Evolutionary conservation across 2,329 filamentous ascomycete species (phyloP), one percentile per base, ranked within the genome.

Genomic region (Daldinia sp.): DNA sequence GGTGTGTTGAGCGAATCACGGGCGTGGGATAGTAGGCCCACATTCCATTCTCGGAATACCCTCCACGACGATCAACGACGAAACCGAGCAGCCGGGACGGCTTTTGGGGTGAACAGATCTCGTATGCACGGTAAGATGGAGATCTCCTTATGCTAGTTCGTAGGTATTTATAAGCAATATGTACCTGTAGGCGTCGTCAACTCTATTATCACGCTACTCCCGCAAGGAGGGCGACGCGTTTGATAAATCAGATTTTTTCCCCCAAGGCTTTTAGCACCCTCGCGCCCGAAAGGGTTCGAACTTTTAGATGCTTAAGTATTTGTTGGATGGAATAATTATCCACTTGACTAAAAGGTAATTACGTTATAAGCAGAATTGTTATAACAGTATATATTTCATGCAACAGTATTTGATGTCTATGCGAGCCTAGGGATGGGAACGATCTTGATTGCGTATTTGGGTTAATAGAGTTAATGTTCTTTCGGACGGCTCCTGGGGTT

Each of bases 21-120:
- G 29, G 49, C 7, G 34, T 19, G 8, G 39, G 64, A 64, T 37
- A 10, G 41, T 21, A 30, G 54, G 29, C 32, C 64, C 61, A 67
- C 61, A 62, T 67, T 57, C 61, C 58, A 17, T 59, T 64, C 52
- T 58, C 21, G 58, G 58, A 59, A 58, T 49, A 58, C 10, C n/a
- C 3, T 41, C 35, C 34, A 37, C n/a, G 11, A 19, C 8, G 23
- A 54, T 35, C 50, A 19, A 17, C 35, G 17, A 23, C 3, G 39
- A 19, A n/a, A 47, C 47, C 48, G 54, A 45, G 25, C 39, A 29
- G 32, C 57, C 32, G 53, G 58, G 25, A 43, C 17, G n/a, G 11
- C 11, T 7, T 43, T 25, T 7, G 39, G 21, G 39, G 21, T n/a
- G 6, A 43, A 43, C 25, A 19, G 39, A 43, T 43, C 39, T 43